Base-by-base conservation (phyloP, 2,329 filamentous ascomycete species). In the Epichloe sp. region DNA sequence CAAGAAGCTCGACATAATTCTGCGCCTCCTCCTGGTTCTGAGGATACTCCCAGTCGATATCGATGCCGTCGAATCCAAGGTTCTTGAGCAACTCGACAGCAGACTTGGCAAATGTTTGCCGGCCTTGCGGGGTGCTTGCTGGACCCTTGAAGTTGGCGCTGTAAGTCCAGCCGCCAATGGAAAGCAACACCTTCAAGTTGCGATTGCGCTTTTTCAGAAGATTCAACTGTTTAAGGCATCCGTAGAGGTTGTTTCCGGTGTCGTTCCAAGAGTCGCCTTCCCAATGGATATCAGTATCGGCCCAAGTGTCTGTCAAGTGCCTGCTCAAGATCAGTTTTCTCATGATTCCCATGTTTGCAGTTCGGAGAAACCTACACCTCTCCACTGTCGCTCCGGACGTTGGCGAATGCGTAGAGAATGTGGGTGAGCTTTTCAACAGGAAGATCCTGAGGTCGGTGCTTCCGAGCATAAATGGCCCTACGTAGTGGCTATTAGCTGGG, bases 91-190 rank as follows among this genome's bases (percentile, higher is more conserved):
- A 70, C 21, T 81, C 75, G 1, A 95, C 84, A 36, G 86, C 83
- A 31, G 79, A 80, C 48, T 76, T 71, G 8, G 88, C 90, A 67
- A 96, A 96, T 1, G 64, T 76, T 34, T 74, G 71, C 7, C 89
- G 79, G 8, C 88, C 88, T 23, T 77, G 67, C 0, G 79, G 73
- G 0, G 85, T 88, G 42, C 85, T 85, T 1, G 85, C 84, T 0
- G 88, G 85, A 31, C 69, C 71, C n/a, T 79, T 76, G 67, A 96
- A 94, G 70, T 95, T 93, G 65, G 78, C 72, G 55, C 84, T 87
- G 66, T 95, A 95, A 0, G 89, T 95, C 89, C 89, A 96, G 48
- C 91, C 91, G 54, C 90, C 90, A 55, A 96, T 87, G 50, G 85
- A 89, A 4, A 96, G 77, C 12, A 96, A 75, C 3, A 93, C 73